Evolutionary conservation across 2,329 filamentous ascomycete genomes (phyloP), one percentile per base, ranked within the genome.

Genomic region (Diaporthe sp.): DNA sequence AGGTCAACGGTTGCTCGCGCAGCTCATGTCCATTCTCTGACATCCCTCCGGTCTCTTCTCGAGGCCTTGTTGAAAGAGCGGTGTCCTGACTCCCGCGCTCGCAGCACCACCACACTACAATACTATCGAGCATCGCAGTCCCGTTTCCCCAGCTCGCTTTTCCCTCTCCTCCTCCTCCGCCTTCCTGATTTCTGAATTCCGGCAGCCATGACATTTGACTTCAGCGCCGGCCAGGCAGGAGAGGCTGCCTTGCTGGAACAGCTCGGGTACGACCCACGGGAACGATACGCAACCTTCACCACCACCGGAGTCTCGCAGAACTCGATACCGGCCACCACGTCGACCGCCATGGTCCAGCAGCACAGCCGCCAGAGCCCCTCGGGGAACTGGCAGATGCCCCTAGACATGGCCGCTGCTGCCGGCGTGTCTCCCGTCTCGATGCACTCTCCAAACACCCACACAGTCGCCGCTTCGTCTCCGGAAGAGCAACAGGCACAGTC

Each of bases 211-310:
- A 88, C 87, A 84, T 88, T 89, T 86, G 89, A 92, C 81, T 92
- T 90, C 85, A 88, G 88, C 83, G 81, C 85, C 82, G 85, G 86
- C 82, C 73, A 73, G 38, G 87, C 86, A 83, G 87, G 87, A 83
- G 89, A 92, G 66, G 79, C 80, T 83, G 89, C 86, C 82, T 87
- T 92, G 81, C 82, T 92, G 81, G 90, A 92, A 81, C 86, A 92
- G 81, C 87, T 86, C 78, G 83, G 84, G 79, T 92, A 88, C 84
- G 89, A 92, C 82, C 87, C 87, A 80, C 87, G 88, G 84, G 86
- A 89, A 78, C 87, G 87, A 81, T 90, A 89, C 80, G 86, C 88
- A 75, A 76, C 80, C 83, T 86, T 85, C 85, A 85, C 82, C 78
- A 67, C 64, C 45, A 83, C 82, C 77, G 84, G 83, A 74, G 78